Conservation (phyloP, 139 green algal genomes). For the Volvox africanus region DNA sequence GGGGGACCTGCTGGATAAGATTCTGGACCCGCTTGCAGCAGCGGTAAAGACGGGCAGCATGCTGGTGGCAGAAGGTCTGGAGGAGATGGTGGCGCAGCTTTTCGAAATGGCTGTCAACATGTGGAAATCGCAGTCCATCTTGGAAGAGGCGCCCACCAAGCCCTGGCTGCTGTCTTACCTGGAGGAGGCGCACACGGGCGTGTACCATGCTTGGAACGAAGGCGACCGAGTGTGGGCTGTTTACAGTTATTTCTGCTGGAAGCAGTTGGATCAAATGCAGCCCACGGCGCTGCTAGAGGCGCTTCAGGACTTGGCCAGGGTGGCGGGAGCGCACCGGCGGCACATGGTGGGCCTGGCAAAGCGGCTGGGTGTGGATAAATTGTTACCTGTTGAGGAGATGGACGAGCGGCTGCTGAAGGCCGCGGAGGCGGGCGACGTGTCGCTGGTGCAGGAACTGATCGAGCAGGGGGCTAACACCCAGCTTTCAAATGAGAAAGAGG, state of each 20-base stretch:
- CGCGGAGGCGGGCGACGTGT: background rate
- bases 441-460: background rate
- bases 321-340: background rate
- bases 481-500: background rate
- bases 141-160: constrained; percentile 22
- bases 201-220: constrained; percentile 32
- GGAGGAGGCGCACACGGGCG: constrained; percentile 4
- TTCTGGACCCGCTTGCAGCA: background rate
- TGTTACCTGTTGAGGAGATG: background rate
- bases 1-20: constrained; percentile 13
- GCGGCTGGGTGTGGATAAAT: background rate
- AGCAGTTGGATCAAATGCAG: constrained; percentile 8
- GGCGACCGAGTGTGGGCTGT: constrained; percentile 18
- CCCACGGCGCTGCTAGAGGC: background rate
- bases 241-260: constrained; percentile 36
- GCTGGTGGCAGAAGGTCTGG: background rate
- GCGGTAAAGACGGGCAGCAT: constrained; percentile 10
- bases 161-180: constrained; percentile 20
- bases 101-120: constrained; percentile 13
- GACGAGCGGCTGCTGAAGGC: background rate
- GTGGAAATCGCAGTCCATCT: background rate
- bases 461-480: background rate
- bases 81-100: constrained; percentile 12
- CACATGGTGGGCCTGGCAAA: background rate
- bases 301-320: constrained; percentile 10